Conservation (phyloP, 345 rosid genomes). For the Schrenkiella parvula region DNA sequence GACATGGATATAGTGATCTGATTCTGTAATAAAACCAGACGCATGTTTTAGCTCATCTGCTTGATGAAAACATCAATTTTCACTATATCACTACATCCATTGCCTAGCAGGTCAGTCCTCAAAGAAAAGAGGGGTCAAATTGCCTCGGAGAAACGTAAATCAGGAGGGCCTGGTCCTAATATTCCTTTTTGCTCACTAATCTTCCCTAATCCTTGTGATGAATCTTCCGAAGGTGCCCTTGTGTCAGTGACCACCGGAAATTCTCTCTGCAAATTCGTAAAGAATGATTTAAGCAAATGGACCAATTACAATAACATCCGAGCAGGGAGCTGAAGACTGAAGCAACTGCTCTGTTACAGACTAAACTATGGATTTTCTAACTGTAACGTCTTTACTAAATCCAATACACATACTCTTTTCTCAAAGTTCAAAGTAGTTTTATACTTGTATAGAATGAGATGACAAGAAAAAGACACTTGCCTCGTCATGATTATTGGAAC, state of each 20-base stretch:
- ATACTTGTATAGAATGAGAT: not conserved
- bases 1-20: not conserved
- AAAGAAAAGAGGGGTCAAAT: slow-evolving; percentile 28
- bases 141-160: slow-evolving; percentile 80
- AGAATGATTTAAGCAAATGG: not conserved
- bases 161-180: slow-evolving; percentile 91
- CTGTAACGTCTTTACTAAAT: not conserved
- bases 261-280: slow-evolving; percentile 48
- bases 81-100: not conserved
- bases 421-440: not conserved
- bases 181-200: slow-evolving; percentile 94
- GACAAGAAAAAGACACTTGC: slow-evolving; percentile 44
- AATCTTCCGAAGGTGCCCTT: slow-evolving; percentile 35
- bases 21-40: not conserved
- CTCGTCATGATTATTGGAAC: slow-evolving; percentile 55
- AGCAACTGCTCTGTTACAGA: not conserved
- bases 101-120: not conserved
- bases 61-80: not conserved
- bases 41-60: not conserved
- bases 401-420: not conserved
- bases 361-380: not conserved
- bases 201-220: slow-evolving; percentile 73
- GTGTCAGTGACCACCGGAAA: slow-evolving; percentile 54
- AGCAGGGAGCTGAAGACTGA: not conserved
- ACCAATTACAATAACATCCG: not conserved